Percentiles rank a stretch among this genome's conserved stretches.
Evolutionary conservation across 306 rosid genomes (phyloP).

Genomic region (Arachis hypogaea): DNA sequence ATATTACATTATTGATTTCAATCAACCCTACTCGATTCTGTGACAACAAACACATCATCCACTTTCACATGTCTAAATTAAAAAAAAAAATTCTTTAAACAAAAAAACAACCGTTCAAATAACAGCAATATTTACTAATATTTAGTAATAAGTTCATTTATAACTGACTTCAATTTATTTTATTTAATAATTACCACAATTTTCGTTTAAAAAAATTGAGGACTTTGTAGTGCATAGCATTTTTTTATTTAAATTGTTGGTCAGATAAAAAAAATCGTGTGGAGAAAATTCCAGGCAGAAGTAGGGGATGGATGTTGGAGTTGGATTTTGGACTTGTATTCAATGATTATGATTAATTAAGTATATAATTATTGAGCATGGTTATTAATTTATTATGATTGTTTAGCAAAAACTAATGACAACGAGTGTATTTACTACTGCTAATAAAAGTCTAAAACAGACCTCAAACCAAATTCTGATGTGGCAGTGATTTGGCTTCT

Average conservation of each 20-base stretch:
- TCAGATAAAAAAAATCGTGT: constrained; percentile 9
- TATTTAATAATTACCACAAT: too few relatives aligned
- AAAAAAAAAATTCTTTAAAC: too few relatives aligned
- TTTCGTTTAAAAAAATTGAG: too few relatives aligned
- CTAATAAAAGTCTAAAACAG: not conserved
- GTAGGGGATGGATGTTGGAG: not conserved
- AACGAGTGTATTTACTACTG: not conserved
- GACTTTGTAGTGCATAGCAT: too few relatives aligned
- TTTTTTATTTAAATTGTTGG: not conserved
- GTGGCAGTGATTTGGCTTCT: not conserved
- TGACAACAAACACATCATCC: not conserved
- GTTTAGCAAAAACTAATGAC: not conserved
- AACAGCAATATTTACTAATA: too few relatives aligned
- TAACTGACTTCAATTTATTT: too few relatives aligned
- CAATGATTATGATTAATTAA: not conserved
- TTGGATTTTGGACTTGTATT: constrained; percentile 1
- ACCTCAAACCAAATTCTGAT: not conserved
- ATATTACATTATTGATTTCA: constrained; percentile 2
- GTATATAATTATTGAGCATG: not conserved
- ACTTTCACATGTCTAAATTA: not conserved
- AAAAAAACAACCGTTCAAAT: too few relatives aligned
- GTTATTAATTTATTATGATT: not conserved
- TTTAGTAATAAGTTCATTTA: too few relatives aligned
- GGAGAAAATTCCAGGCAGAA: not conserved
- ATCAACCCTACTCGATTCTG: too few relatives aligned